Evolutionary conservation across 2,329 filamentous ascomycete genomes (phyloP).

Genomic region (Pseudocercospora fuligena): DNA sequence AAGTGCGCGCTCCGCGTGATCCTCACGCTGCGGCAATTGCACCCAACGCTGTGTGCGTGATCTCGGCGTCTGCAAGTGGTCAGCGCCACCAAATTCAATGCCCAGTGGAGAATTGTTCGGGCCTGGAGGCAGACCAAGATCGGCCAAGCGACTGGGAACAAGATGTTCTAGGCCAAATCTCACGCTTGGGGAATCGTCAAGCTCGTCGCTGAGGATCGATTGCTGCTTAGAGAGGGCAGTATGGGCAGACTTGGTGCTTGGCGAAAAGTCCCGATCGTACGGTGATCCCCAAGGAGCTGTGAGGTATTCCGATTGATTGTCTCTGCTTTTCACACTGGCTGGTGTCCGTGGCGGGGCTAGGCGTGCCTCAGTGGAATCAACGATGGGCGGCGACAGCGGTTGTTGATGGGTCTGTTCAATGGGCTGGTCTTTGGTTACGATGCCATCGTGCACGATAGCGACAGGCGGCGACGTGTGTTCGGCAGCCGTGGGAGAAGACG

Average conservation of each 20-base stretch:
- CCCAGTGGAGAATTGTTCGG: slow-evolving; percentile 23
- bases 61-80: slow-evolving; percentile 36
- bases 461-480: slow-evolving; percentile 28
- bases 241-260: slow-evolving; percentile 41
- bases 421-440: slow-evolving; percentile 16
- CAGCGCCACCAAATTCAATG: slow-evolving; percentile 23
- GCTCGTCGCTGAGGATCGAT: slow-evolving; percentile 35
- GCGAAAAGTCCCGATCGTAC: slow-evolving; percentile 66
- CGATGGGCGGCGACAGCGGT: slow-evolving; percentile 15
- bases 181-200: slow-evolving; percentile 34
- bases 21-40: slow-evolving; percentile 35
- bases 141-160: slow-evolving; percentile 38
- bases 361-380: slow-evolving; percentile 28
- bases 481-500: slow-evolving; percentile 23
- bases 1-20: slow-evolving; percentile 56
- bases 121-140: slow-evolving; percentile 26
- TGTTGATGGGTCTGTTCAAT: slow-evolving; percentile 14
- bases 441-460: slow-evolving; percentile 26
- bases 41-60: slow-evolving; percentile 41
- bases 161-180: slow-evolving; percentile 44
- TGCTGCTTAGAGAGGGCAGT: slow-evolving; percentile 40
- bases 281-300: slow-evolving; percentile 93
- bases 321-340: slow-evolving; percentile 34
- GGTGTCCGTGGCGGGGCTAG: slow-evolving; percentile 38
- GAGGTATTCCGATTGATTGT: slow-evolving; percentile 46